Conservation (phyloP, 2,329 filamentous ascomycete genomes). For the Emergomyces orientalis region DNA sequence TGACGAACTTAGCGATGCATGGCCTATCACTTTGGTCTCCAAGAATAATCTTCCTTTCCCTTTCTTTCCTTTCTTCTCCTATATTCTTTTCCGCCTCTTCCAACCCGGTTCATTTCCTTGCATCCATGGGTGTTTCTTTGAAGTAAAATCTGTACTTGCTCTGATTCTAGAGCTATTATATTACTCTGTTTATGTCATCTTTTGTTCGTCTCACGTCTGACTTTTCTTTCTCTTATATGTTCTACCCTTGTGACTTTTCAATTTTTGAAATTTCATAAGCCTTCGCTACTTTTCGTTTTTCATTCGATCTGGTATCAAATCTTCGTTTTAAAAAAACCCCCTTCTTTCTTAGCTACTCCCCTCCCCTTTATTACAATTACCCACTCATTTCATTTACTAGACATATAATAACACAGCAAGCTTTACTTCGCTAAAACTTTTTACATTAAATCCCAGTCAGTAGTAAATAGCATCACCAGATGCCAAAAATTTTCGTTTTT, state of each 20-base stretch:
- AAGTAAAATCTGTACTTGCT: neutral
- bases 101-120: neutral
- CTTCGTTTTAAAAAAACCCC: neutral
- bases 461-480: too few species aligned
- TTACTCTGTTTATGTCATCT: neutral
- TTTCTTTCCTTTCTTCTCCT: neutral
- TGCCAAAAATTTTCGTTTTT: too few species aligned
- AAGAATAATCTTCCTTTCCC: neutral
- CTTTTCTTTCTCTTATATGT: neutral
- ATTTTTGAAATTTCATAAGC: neutral
- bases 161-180: neutral
- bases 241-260: neutral
- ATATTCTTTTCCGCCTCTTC: neutral
- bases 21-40: neutral
- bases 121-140: neutral
- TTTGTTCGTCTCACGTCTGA: neutral
- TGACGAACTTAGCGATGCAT: conserved; percentile 1
- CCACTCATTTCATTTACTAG: neutral
- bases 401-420: neutral
- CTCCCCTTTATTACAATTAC: neutral
- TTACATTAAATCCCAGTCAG: neutral
- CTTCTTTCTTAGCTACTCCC: neutral
- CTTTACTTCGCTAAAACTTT: neutral
- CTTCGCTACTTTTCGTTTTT: neutral
- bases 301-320: neutral